Conservation (phyloP, 768 basidiomycete species). For the Coprinellus micaceus region DNA sequence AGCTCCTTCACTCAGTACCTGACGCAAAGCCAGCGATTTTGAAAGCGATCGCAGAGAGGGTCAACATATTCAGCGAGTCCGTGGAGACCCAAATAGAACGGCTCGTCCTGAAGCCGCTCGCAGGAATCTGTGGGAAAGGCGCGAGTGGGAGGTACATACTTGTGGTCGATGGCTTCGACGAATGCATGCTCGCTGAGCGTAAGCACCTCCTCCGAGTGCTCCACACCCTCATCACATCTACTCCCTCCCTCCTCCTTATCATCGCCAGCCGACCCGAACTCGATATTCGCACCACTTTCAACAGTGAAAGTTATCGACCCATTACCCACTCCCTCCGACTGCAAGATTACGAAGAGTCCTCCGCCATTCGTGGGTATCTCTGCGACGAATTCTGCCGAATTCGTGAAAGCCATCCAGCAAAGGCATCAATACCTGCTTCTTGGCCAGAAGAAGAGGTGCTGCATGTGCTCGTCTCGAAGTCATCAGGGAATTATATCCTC, state of each 20-base stretch:
- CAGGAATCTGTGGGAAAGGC: background rate
- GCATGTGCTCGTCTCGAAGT: background rate
- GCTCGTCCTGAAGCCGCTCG: background rate
- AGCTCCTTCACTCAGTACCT: background rate
- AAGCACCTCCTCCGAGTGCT: background rate
- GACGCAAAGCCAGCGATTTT: background rate
- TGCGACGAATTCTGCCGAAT: background rate
- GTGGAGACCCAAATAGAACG: conserved; percentile 1
- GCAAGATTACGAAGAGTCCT: background rate
- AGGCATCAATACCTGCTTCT: background rate
- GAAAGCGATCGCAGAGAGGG: background rate
- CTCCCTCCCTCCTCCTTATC: background rate
- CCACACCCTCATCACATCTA: background rate
- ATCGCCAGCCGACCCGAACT: conserved; percentile 2
- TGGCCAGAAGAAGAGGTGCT: conserved; percentile 7
- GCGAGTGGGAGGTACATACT: background rate
- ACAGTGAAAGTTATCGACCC: background rate
- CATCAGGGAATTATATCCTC: background rate
- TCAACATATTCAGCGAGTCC: conserved; percentile 2
- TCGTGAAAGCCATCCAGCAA: background rate
- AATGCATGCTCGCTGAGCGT: background rate
- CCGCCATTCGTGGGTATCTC: background rate
- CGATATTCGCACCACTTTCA: background rate
- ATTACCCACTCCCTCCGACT: background rate
- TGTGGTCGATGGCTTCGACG: conserved; percentile 4